A percentile compares a stretch with the other conserved stretches of the same genome.
These are phyloP conservation scores for Pseudogymnoascus sp. DNA, from an alignment of 2,329 filamentous ascomycete species.

Conservation along the genomic window DNA sequence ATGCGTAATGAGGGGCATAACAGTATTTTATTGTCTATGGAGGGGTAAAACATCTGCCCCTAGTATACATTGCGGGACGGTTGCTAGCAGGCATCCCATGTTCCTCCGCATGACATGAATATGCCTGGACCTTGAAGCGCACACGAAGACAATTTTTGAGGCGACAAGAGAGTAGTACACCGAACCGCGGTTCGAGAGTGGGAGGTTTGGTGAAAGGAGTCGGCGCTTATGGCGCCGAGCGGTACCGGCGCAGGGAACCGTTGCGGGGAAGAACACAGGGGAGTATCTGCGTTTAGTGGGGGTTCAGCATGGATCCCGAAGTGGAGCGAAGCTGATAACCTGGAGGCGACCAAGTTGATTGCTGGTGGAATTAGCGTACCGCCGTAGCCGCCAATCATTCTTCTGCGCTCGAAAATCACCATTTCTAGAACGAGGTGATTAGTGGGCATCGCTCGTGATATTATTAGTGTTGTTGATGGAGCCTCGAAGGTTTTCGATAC, in stretches of 20 bases:
- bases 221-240: background rate
- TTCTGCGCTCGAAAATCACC: background rate
- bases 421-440: background rate
- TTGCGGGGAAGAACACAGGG: background rate
- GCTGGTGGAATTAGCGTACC: background rate
- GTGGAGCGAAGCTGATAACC: background rate
- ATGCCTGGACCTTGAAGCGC: background rate
- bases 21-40: background rate
- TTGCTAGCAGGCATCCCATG: background rate
- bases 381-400: background rate
- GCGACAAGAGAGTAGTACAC: background rate
- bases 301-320: background rate
- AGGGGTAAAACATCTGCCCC: background rate
- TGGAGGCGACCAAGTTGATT: background rate
- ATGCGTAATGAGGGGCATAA: background rate
- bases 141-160: background rate
- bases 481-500: background rate
- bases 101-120: background rate
- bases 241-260: background rate
- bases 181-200: background rate
- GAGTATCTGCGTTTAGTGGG: background rate
- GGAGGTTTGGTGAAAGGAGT: background rate
- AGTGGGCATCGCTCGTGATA: background rate
- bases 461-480: background rate
- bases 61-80: background rate